Base-by-base conservation (phyloP, 805 yeast species). In the Candida orba region DNA sequence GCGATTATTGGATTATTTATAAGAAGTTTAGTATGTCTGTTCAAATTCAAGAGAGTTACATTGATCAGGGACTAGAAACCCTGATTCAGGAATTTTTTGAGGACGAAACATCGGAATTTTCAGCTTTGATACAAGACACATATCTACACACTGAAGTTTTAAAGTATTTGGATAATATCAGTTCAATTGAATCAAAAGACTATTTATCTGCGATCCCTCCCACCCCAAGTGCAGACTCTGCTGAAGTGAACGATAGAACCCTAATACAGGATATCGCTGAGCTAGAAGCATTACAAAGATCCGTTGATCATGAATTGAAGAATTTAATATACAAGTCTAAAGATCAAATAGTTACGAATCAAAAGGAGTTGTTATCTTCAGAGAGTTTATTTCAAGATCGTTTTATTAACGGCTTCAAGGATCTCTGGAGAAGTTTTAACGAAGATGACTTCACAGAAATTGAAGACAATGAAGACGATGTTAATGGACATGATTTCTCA, bases 231-330 rank as follows among this genome's bases (percentile, higher is more conserved):
- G 51, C 61, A 3, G 65, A 66, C 29, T 8, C 37, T 17, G 12
- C 34, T 4, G 29, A 15, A 6, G 41, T 24, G 6, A 47, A 41
- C 9, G 55, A 53, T 4, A 54, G 59, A 39, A 73, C 79, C 0
- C 51, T 79, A 30, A 75, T 79, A 1, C 87, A 82, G 50, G 89
- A 81, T 54, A 79, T 84, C 36, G 90, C 90, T 0, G 91, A 84
- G 54, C 60, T 82, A 30, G 88, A 82, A 51, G 74, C 76, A 24
- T 49, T 67, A n/a, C 76, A 75, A 48, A 62, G 79, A 18, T 56
- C 61, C 1, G 54, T 76, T 17, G 82, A 79, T 47, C 53, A 62
- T 5, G 59, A 72, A 47, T 58, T 82, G 36, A 65, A 67, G 36
- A 58, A 66, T 4, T 54, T 70, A 7, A 61, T 69, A 20, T 48